phyloP scores from a whole-genome alignment of 805 yeast species.

The Pichia deserticola region DNA sequence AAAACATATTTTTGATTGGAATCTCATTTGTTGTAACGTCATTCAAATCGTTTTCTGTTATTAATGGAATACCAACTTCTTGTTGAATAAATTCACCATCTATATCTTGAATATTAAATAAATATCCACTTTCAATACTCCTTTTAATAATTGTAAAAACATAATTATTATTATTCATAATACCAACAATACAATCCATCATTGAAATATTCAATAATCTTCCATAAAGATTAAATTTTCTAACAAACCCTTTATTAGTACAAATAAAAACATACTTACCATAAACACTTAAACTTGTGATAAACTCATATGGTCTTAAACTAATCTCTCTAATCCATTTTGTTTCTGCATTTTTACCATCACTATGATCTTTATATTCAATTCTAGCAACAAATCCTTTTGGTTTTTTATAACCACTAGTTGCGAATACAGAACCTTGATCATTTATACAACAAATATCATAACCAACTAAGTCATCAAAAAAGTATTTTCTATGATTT shows the following conservation, averaged over 20 bases:
- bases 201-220: constrained; percentile 64
- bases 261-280: constrained; percentile 57
- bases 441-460: constrained; percentile 71
- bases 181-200: constrained; percentile 62
- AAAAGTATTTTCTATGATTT: constrained; percentile 71
- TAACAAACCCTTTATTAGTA: constrained; percentile 66
- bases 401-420: constrained; percentile 25
- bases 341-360: constrained; percentile 62
- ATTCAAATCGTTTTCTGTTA: constrained; percentile 2
- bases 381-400: constrained; percentile 29
- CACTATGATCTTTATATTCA: constrained; percentile 63
- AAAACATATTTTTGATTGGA: constrained; percentile 60
- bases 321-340: constrained; percentile 56
- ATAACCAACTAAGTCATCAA: constrained; percentile 63
- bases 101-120: constrained; percentile 29
- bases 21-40: constrained; percentile 7
- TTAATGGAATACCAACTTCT: constrained; percentile 39
- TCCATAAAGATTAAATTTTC: constrained; percentile 68
- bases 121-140: constrained; percentile 9
- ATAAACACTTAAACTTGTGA: constrained; percentile 66
- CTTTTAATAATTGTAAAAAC: constrained; percentile 40
- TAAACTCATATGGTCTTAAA: constrained; percentile 39
- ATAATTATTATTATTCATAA: constrained; percentile 54
- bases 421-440: constrained; percentile 59
- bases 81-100: constrained; percentile 34